Conservation (phyloP, 2,329 filamentous ascomycete species). For the Colletotrichum tanaceti region DNA sequence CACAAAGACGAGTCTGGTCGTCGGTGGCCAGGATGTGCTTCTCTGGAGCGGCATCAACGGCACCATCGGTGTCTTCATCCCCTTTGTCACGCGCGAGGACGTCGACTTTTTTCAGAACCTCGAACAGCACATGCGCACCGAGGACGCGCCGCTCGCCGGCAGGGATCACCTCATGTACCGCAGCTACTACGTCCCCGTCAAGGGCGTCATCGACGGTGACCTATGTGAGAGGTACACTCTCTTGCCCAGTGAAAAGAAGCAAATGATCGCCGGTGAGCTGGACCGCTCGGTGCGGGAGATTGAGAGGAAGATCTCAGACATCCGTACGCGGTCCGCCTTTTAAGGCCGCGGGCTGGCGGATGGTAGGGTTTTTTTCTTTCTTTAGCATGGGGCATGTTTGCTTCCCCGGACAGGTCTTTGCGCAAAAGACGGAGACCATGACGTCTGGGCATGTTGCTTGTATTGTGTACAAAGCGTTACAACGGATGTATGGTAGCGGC, state of each 20-base stretch:
- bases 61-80: conserved; percentile 91
- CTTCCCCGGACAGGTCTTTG: not conserved
- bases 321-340: conserved; percentile 70
- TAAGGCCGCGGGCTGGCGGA: conserved; percentile 48
- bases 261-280: conserved; percentile 92
- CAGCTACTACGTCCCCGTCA: conserved; percentile 95
- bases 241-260: conserved; percentile 88
- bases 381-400: not conserved
- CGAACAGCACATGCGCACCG: conserved; percentile 86
- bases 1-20: conserved; percentile 87
- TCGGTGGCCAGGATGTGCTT: conserved; percentile 90
- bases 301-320: conserved; percentile 89
- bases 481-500: conserved; percentile 33
- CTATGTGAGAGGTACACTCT: conserved; percentile 91
- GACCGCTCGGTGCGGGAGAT: conserved; percentile 93
- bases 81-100: conserved; percentile 91
- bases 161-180: conserved; percentile 96
- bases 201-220: conserved; percentile 97
- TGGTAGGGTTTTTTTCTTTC: conserved; percentile 7
- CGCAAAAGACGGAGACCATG: conserved; percentile 4
- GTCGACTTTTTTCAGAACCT: conserved; percentile 97
- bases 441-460: conserved; percentile 2
- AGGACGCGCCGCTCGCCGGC: conserved; percentile 89
- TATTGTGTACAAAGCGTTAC: conserved; percentile 34
- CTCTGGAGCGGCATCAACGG: conserved; percentile 96